phyloP scores from a whole-genome alignment of 768 basidiomycete genomes.

The Termitomyces sp. region DNA sequence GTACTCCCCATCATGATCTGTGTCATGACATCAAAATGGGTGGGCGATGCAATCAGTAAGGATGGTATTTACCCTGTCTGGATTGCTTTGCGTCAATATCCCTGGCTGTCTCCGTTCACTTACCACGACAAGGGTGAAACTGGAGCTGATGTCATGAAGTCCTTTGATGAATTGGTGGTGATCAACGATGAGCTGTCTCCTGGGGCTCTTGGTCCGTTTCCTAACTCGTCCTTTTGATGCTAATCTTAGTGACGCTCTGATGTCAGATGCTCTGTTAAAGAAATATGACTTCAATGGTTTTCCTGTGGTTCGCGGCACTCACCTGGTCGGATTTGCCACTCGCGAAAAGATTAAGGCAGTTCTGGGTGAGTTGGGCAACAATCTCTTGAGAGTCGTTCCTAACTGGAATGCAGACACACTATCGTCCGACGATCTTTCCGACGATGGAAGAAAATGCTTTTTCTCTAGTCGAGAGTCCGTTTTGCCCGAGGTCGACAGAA shows the following conservation, averaged over 20 bases:
- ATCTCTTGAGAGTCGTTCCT: neutral
- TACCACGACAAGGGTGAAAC: constrained; percentile 64
- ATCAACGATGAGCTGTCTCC: constrained; percentile 45
- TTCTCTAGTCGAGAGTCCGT: constrained; percentile 32
- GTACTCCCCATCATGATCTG: constrained; percentile 82
- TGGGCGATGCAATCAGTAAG: constrained; percentile 65
- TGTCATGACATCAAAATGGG: constrained; percentile 76
- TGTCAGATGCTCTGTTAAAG: constrained; percentile 36
- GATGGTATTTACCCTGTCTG: constrained; percentile 71
- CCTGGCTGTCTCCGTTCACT: constrained; percentile 64
- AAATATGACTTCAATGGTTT: constrained; percentile 55
- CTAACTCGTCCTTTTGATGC: neutral
- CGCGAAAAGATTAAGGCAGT: constrained; percentile 44
- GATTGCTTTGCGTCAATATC: constrained; percentile 69
- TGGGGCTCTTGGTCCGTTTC: constrained; percentile 39
- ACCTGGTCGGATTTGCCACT: constrained; percentile 59
- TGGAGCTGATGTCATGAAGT: constrained; percentile 59
- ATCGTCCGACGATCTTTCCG: constrained; percentile 24
- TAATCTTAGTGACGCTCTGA: neutral
- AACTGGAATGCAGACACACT: constrained; percentile 21
- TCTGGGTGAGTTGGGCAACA: constrained; percentile 26
- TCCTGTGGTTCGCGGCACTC: constrained; percentile 51
- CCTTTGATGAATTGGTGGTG: constrained; percentile 43
- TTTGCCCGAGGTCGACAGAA: constrained; percentile 22
- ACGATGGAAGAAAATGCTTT: constrained; percentile 33